Percentiles rank a stretch among this genome's conserved stretches.
phyloP scores from a whole-genome alignment of 352 stramenopile species.

The Phytopythium cucurbitacearum region DNA sequence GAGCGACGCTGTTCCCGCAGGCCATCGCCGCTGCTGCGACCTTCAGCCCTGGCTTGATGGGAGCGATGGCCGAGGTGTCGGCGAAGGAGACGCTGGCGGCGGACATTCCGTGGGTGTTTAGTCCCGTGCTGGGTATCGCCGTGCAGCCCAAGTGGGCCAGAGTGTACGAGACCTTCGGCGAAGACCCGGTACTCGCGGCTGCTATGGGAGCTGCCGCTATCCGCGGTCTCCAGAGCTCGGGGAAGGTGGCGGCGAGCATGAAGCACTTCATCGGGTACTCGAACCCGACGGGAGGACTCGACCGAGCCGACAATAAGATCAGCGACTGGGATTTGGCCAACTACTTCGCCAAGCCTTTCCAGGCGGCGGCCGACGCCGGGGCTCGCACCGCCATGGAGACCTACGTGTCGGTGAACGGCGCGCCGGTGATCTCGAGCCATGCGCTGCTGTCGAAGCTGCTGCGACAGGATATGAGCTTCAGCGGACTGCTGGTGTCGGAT shows the following conservation, averaged over 20 bases:
- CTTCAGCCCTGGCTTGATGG: constrained; percentile 81
- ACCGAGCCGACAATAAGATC: constrained; percentile 68
- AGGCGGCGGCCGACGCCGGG: constrained; percentile 59
- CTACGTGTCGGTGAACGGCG: constrained; percentile 87
- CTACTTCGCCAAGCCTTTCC: constrained; percentile 71
- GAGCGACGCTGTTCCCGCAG: constrained; percentile 81
- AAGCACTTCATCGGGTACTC: constrained; percentile 89
- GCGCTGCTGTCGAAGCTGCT: constrained; percentile 78
- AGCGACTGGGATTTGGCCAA: constrained; percentile 70
- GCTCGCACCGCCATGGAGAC: constrained; percentile 89
- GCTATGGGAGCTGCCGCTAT: constrained; percentile 72
- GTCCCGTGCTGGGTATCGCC: constrained; percentile 82
- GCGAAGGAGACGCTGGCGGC: constrained; percentile 84
- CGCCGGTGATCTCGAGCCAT: constrained; percentile 82
- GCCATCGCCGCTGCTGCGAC: constrained; percentile 86
- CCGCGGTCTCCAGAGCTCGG: constrained; percentile 71
- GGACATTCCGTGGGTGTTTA: constrained; percentile 91
- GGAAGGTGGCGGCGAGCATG: constrained; percentile 75
- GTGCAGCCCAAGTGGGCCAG: constrained; percentile 82
- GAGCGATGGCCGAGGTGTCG: constrained; percentile 65
- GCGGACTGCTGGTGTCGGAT: constrained; percentile 89
- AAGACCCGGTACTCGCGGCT: constrained; percentile 79
- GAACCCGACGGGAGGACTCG: constrained; percentile 54
- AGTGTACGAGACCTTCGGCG: constrained; percentile 93
- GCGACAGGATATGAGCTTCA: constrained; percentile 84